Conservation (phyloP, 2,329 filamentous ascomycete species). For the Cladophialophora exuberans region DNA sequence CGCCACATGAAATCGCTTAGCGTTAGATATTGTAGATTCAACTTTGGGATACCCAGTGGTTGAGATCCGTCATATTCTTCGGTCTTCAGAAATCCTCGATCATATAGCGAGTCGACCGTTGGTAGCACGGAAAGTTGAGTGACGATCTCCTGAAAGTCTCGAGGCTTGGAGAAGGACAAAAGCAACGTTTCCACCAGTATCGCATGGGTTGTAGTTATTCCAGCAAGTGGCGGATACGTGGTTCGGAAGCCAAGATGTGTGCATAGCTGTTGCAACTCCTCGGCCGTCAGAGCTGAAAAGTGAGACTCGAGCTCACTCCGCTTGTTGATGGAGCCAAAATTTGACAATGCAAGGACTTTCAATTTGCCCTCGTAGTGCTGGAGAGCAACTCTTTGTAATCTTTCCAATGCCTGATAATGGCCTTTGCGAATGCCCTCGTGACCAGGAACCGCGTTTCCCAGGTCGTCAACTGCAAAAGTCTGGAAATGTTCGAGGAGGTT, state of each 20-base stretch:
- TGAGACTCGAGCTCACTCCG: conserved; percentile 77
- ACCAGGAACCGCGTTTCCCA: conserved; percentile 77
- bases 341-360: conserved; percentile 87
- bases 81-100: conserved; percentile 75
- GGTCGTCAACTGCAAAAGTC: conserved; percentile 87
- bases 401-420: conserved; percentile 77
- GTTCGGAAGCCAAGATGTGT: conserved; percentile 75
- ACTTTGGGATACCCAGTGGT: conserved; percentile 86
- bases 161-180: conserved; percentile 73
- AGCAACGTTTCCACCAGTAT: conserved; percentile 68
- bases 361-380: conserved; percentile 88
- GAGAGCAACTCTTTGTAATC: conserved; percentile 75
- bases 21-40: conserved; percentile 94
- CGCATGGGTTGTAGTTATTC: conserved; percentile 62
- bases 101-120: conserved; percentile 79
- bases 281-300: conserved; percentile 71
- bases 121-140: conserved; percentile 75
- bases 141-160: conserved; percentile 80
- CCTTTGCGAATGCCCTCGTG: conserved; percentile 74
- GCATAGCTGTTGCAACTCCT: conserved; percentile 72
- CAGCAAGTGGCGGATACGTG: conserved; percentile 73
- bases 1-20: conserved; percentile 97
- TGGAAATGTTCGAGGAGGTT: conserved; percentile 83
- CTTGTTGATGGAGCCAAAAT: conserved; percentile 85
- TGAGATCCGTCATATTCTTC: conserved; percentile 85